Evolutionary conservation across 495 filamentous ascomycete genomes (phyloP).

Genomic region (Xylaria sp.): DNA sequence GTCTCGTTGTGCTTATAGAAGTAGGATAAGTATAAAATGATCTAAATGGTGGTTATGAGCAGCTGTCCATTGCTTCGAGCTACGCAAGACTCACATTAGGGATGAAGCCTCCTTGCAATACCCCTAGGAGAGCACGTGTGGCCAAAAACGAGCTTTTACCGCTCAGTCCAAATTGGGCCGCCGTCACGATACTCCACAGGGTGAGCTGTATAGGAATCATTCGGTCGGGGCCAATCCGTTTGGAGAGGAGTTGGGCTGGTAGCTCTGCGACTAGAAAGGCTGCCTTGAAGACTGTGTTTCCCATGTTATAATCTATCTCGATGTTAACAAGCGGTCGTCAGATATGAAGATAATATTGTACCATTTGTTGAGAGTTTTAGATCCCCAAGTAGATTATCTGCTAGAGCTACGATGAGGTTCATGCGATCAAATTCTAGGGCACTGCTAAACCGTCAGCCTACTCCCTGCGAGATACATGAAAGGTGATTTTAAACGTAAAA

Average conservation of each 20-base stretch:
- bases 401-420: conserved; percentile 73
- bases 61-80: not conserved
- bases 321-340: conserved; percentile 18
- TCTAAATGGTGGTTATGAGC: not conserved
- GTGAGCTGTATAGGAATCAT: conserved; percentile 87
- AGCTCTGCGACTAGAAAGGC: conserved; percentile 73
- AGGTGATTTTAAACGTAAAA: too few relatives aligned
- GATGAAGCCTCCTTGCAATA: conserved; percentile 75
- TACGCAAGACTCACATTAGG: conserved; percentile 37
- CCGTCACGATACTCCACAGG: conserved; percentile 72
- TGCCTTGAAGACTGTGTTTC: conserved; percentile 74
- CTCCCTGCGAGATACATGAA: not conserved
- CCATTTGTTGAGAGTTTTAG: conserved; percentile 70
- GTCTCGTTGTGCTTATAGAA: conserved; percentile 47
- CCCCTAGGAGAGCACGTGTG: conserved; percentile 67
- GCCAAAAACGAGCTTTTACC: conserved; percentile 64
- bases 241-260: conserved; percentile 75
- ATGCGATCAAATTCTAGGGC: conserved; percentile 79
- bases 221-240: conserved; percentile 74
- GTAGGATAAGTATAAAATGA: conserved; percentile 36
- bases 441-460: not conserved
- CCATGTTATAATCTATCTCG: conserved; percentile 67
- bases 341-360: conserved; percentile 22
- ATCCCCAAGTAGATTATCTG: conserved; percentile 71
- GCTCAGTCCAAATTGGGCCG: conserved; percentile 68